A percentile compares a stretch with the other conserved stretches of the same genome.
phyloP scores from a whole-genome alignment of 2,329 filamentous ascomycete genomes.

The Setomelanomma holmii region DNA sequence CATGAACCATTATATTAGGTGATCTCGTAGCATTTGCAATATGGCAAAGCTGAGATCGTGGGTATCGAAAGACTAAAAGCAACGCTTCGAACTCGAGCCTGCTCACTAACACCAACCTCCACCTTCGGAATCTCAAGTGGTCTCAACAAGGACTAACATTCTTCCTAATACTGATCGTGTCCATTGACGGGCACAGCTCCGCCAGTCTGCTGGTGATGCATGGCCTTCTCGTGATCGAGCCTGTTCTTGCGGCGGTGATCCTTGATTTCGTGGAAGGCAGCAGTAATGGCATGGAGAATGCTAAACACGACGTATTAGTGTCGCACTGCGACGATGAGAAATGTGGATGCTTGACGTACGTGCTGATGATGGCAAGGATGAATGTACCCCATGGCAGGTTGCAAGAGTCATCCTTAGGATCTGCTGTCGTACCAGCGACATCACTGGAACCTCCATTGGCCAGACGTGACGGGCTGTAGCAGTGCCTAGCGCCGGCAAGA shows the following conservation, averaged over 20 bases:
- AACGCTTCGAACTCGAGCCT: too few relatives aligned
- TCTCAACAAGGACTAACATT: too few relatives aligned
- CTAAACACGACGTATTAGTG: constrained; percentile 29
- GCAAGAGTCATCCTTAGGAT: constrained; percentile 38
- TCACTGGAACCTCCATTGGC: constrained; percentile 9
- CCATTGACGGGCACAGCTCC: neutral
- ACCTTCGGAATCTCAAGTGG: too few relatives aligned
- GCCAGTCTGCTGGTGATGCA: constrained; percentile 4
- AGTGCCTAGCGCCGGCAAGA: constrained; percentile 42
- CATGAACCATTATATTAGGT: too few relatives aligned
- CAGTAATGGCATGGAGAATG: constrained; percentile 53
- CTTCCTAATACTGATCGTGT: neutral
- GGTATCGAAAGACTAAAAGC: too few relatives aligned
- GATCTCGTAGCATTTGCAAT: too few relatives aligned
- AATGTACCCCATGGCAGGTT: constrained; percentile 55
- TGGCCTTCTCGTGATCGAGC: constrained; percentile 17
- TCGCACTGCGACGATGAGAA: neutral
- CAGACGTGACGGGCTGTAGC: constrained; percentile 25
- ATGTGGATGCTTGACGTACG: constrained; percentile 43
- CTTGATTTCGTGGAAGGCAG: constrained; percentile 50
- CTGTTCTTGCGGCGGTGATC: constrained; percentile 28
- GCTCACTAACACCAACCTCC: too few relatives aligned
- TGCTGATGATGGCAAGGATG: constrained; percentile 54
- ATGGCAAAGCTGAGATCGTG: too few relatives aligned
- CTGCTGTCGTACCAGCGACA: constrained; percentile 21